phyloP scores from a whole-genome alignment of 305 asterid genomes.

The Coffea humblotiana region DNA sequence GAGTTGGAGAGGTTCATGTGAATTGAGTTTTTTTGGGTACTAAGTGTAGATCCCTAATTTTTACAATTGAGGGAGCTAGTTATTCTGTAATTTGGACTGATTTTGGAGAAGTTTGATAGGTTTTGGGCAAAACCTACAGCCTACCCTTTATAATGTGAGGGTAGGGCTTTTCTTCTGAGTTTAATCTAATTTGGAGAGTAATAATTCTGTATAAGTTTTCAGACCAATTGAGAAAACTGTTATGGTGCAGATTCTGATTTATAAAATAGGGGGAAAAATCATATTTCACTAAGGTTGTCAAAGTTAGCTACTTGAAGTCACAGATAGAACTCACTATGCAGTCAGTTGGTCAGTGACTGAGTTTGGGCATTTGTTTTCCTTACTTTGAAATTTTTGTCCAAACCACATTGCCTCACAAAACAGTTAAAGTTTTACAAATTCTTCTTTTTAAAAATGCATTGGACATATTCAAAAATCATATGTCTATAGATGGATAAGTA shows the following conservation, averaged over 20 bases:
- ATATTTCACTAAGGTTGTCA: not conserved
- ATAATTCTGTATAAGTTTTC: not conserved
- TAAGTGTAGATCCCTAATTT: not conserved
- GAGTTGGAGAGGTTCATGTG: not conserved
- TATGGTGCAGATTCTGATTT: not conserved
- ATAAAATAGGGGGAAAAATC: not conserved
- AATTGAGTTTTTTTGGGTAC: not conserved
- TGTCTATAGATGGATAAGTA: no score
- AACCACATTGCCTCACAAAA: not conserved
- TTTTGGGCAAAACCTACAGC: not conserved
- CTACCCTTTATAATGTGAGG: not conserved
- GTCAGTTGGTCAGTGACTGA: not conserved
- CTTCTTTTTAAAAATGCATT: not conserved
- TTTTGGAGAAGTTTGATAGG: not conserved
- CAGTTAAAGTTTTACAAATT: not conserved
- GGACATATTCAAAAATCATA: not conserved
- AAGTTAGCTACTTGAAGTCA: slow-evolving; percentile 1
- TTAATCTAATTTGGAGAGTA: not conserved
- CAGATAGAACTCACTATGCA: not conserved
- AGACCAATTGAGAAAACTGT: not conserved
- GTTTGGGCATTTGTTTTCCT: not conserved
- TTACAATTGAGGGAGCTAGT: not conserved
- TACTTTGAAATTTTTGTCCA: not conserved
- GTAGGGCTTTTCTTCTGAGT: not conserved
- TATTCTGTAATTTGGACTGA: not conserved